These are phyloP conservation scores for Allantophomopsis cytisporea DNA, from an alignment of 2,329 filamentous ascomycete species.

Conservation along the genomic window DNA sequence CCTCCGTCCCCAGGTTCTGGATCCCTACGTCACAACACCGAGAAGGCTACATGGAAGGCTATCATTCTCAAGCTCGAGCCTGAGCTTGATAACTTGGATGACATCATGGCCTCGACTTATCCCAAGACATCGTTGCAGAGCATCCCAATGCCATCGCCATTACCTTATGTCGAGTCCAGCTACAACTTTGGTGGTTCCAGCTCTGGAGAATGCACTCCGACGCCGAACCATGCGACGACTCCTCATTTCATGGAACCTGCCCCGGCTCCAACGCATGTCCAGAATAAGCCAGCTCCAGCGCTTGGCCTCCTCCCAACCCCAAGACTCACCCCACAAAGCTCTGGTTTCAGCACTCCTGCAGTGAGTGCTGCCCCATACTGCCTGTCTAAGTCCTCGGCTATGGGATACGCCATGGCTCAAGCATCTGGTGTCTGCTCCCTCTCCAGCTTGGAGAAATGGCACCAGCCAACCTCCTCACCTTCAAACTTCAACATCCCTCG, in stretches of 20 bases:
- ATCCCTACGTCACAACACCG: constrained; percentile 10
- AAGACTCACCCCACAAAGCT: constrained; percentile 40
- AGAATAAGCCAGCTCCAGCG: constrained; percentile 34
- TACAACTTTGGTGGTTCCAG: constrained; percentile 20
- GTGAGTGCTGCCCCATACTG: constrained; percentile 38
- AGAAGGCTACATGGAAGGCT: constrained; percentile 36
- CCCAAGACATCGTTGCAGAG: constrained; percentile 9
- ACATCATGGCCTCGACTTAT: constrained; percentile 24
- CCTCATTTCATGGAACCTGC: constrained; percentile 36
- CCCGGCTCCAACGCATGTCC: constrained; percentile 25
- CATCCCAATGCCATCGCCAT: constrained; percentile 7
- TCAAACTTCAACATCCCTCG: constrained; percentile 34
- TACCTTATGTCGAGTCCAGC: constrained; percentile 25
- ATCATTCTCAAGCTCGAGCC: constrained; percentile 42
- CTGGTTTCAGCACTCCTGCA: constrained; percentile 45
- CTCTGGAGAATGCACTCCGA: constrained; percentile 24
- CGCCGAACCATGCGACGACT: constrained; percentile 25
- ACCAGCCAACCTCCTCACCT: constrained; percentile 33
- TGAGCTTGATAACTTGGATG: constrained; percentile 43
- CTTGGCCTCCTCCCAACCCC: constrained; percentile 44
- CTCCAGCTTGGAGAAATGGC: constrained; percentile 35
- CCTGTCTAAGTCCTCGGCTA: constrained; percentile 36
- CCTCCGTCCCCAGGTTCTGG: constrained; percentile 35
- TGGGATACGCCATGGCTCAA: constrained; percentile 47
- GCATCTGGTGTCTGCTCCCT: constrained; percentile 32